These are phyloP conservation scores for Cutaneotrichosporon sp. DNA, from an alignment of 1,284 basidiomycete genomes.

Conservation along the genomic window DNA sequence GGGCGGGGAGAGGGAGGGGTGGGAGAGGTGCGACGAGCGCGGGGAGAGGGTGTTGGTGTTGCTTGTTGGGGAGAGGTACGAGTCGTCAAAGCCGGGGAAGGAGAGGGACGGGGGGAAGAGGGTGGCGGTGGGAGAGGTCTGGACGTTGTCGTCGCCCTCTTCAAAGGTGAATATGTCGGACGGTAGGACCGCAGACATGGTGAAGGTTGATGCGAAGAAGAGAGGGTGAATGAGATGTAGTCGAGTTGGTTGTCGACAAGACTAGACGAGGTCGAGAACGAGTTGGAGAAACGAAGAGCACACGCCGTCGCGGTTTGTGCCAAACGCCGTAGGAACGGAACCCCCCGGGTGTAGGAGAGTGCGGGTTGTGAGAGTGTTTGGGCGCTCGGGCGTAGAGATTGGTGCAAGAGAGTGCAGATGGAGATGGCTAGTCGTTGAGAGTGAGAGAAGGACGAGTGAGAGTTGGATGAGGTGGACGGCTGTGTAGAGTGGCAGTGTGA, in stretches of 20 bases:
- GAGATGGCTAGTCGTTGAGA: no score
- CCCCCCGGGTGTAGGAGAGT: not conserved
- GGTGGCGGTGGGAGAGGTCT: constrained; percentile 27
- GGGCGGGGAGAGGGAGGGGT: constrained; percentile 35
- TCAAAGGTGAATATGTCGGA: constrained; percentile 32
- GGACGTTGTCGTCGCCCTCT: constrained; percentile 21
- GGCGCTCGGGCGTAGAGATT: no score
- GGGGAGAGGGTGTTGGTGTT: constrained; percentile 19
- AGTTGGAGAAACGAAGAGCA: not conserved
- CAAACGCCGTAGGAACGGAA: not conserved
- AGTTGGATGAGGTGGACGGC: not conserved
- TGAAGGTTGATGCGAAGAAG: not conserved
- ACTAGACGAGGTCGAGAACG: not conserved
- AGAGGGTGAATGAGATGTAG: not conserved
- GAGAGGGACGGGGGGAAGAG: constrained; percentile 35
- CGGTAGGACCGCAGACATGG: constrained; percentile 24
- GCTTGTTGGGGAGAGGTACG: constrained; percentile 15
- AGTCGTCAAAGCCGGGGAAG: constrained; percentile 23
- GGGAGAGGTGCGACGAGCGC: constrained; percentile 19
- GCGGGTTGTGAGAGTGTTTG: not conserved
- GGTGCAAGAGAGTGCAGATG: not conserved
- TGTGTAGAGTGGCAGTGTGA: not conserved
- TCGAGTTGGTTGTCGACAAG: constrained; percentile 1
- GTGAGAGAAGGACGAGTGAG: no score
- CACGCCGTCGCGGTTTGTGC: not conserved